Conservation (phyloP, 345 rosid species). For the Clausena lansium region DNA sequence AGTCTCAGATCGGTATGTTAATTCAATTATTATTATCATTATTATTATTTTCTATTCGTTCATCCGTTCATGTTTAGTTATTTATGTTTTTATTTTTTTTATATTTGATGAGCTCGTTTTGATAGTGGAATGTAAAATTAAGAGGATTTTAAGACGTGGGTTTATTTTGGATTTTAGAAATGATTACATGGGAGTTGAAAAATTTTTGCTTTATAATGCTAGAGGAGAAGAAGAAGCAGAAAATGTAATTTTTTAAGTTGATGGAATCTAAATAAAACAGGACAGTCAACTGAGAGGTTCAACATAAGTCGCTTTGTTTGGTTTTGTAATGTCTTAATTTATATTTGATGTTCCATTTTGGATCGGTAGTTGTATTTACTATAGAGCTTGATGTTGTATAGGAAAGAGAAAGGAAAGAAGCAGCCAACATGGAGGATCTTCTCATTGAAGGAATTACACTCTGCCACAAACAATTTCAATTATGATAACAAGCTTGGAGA, state of each 20-base stretch:
- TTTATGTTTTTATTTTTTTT: neutral
- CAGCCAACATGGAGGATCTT: conserved; percentile 77
- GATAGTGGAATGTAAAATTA: neutral
- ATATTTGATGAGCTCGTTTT: conserved; percentile 5
- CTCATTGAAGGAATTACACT: conserved; percentile 80
- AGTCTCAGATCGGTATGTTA: conserved; percentile 62
- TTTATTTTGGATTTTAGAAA: neutral
- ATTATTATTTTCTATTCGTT: neutral
- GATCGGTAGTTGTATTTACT: conserved; percentile 6
- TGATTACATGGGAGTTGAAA: neutral
- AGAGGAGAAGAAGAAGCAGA: neutral
- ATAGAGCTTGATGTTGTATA: conserved; percentile 22
- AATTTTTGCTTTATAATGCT: neutral
- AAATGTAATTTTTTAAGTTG: neutral
- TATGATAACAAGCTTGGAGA: conserved; percentile 98
- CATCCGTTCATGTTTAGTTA: neutral
- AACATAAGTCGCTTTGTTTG: neutral
- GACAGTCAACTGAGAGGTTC: neutral
- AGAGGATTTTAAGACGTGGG: too few relatives aligned
- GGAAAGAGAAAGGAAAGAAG: conserved; percentile 57
- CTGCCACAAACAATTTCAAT: conserved; percentile 96
- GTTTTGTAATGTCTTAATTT: neutral
- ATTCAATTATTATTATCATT: neutral
- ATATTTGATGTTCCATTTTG: neutral
- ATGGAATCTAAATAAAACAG: neutral